phyloP scores from a whole-genome alignment of 2,329 filamentous ascomycete genomes.

The Talaromyces islandicus region DNA sequence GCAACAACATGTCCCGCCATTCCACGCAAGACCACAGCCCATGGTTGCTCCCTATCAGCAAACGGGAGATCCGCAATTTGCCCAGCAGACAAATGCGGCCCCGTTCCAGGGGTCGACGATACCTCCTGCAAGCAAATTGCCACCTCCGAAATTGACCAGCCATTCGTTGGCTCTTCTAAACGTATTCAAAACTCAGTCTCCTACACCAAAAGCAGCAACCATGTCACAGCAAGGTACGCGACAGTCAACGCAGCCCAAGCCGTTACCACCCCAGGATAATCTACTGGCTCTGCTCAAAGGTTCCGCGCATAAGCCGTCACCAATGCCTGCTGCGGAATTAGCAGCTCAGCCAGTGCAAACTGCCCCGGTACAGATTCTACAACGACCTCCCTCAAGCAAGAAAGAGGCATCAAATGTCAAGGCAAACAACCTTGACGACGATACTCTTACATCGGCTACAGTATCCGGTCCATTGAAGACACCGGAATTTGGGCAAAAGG shows the following conservation, averaged over 20 bases:
- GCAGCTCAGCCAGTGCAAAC: slow-evolving; percentile 38
- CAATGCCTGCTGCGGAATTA: slow-evolving; percentile 37
- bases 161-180: slow-evolving; percentile 55
- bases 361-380: slow-evolving; percentile 26
- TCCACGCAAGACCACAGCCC: slow-evolving; percentile 19
- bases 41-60: slow-evolving; percentile 40
- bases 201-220: slow-evolving; percentile 19
- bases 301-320: slow-evolving; percentile 10
- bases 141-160: slow-evolving; percentile 52
- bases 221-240: slow-evolving; percentile 13
- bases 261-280: slow-evolving; percentile 33
- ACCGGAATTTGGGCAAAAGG: slow-evolving; percentile 31
- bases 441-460: slow-evolving; percentile 31
- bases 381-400: slow-evolving; percentile 17
- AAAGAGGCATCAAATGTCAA: slow-evolving; percentile 13
- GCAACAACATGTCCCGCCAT: background rate
- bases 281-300: slow-evolving; percentile 30
- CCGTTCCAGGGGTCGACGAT: slow-evolving; percentile 39
- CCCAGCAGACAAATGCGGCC: slow-evolving; percentile 27
- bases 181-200: slow-evolving; percentile 46
- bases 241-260: slow-evolving; percentile 15
- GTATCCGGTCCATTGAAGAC: slow-evolving; percentile 35
- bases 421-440: slow-evolving; percentile 12
- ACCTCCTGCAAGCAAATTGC: slow-evolving; percentile 53
- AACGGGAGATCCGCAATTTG: slow-evolving; percentile 42